phyloP scores from a whole-genome alignment of 2,329 filamentous ascomycete species.

The Neopestalotiopsis sp. region DNA sequence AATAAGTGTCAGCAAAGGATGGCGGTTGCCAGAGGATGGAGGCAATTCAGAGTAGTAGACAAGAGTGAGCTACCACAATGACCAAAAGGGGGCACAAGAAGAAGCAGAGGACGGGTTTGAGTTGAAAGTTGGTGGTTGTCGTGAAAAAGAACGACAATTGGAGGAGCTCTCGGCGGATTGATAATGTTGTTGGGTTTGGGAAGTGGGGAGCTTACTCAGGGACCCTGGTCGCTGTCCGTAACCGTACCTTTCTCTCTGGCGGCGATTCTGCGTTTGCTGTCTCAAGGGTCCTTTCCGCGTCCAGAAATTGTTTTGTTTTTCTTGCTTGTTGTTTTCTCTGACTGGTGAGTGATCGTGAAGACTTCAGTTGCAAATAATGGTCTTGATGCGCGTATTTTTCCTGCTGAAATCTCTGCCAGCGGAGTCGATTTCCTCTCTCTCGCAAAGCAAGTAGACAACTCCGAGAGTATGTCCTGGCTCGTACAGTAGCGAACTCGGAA shows the following conservation, averaged over 20 bases:
- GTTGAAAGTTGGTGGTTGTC: slow-evolving; percentile 4
- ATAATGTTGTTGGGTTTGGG: slow-evolving; percentile 15
- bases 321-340: not conserved
- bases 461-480: slow-evolving; percentile 11
- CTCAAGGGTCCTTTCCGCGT: not conserved
- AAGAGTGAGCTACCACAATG: not conserved
- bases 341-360: not conserved
- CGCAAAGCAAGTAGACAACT: slow-evolving; percentile 2
- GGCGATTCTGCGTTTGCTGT: not conserved
- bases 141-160: not conserved
- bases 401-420: slow-evolving; percentile 7
- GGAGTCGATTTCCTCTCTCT: not conserved
- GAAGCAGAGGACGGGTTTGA: not conserved
- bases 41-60: not conserved
- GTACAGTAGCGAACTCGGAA: slow-evolving; percentile 17
- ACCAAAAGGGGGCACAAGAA: not conserved
- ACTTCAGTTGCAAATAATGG: not conserved
- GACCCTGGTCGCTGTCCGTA: slow-evolving; percentile 4
- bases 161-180: slow-evolving; percentile 16
- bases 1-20: slow-evolving; percentile 16
- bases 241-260: not conserved
- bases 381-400: not conserved
- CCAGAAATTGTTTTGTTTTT: not conserved
- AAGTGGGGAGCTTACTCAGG: slow-evolving; percentile 18
- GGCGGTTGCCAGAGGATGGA: slow-evolving; percentile 15